Conservation (phyloP, 352 stramenopile genomes). For the Phytophthora tubulina region DNA sequence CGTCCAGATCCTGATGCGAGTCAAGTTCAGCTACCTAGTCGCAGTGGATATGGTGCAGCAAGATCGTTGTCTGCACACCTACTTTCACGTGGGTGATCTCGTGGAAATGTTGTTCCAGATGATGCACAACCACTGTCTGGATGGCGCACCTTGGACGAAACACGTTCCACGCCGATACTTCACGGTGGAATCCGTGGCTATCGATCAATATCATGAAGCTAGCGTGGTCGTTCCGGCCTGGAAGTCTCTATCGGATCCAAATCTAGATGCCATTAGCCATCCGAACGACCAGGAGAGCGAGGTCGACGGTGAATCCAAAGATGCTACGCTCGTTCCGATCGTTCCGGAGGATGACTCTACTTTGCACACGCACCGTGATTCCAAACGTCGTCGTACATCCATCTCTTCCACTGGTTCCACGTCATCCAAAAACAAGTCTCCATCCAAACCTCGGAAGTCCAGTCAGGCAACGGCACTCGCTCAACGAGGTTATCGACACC, state of each 20-base stretch:
- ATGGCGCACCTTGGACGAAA: neutral
- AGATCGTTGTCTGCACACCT: neutral
- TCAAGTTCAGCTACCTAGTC: neutral
- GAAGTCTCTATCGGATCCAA: neutral
- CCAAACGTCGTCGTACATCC: too few species aligned
- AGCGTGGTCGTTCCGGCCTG: neutral
- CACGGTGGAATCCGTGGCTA: neutral
- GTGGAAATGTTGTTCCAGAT: neutral
- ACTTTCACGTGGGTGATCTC: neutral
- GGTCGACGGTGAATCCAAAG: too few species aligned
- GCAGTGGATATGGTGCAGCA: neutral
- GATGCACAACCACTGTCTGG: neutral
- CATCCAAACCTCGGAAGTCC: too few species aligned
- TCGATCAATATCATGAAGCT: neutral
- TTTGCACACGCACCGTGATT: too few species aligned
- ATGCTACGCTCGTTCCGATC: too few species aligned
- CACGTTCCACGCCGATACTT: neutral
- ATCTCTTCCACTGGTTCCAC: too few species aligned
- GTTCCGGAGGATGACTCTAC: too few species aligned
- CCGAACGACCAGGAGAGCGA: too few species aligned
- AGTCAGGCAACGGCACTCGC: too few species aligned
- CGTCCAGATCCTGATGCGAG: neutral
- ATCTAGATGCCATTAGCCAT: neutral
- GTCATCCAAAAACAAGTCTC: too few species aligned
- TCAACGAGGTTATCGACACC: too few species aligned